These are phyloP conservation scores for Aspergillus pseudoterreus DNA, from an alignment of 2,329 filamentous ascomycete species.

Conservation along the genomic window DNA sequence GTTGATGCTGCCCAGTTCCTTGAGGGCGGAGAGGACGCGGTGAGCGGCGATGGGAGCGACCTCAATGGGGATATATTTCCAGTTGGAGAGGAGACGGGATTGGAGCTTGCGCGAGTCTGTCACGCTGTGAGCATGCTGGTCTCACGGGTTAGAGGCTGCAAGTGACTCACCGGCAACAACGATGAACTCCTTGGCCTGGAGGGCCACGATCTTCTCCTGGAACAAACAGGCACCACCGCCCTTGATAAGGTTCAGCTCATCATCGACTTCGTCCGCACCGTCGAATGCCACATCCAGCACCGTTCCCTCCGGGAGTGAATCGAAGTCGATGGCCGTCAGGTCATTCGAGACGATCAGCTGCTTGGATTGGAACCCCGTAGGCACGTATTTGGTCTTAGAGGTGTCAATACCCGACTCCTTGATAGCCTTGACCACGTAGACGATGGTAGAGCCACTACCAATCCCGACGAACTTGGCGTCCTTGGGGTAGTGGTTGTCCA, in stretches of 20 bases:
- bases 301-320: constrained; percentile 62
- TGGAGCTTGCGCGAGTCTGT: constrained; percentile 88
- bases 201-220: constrained; percentile 94
- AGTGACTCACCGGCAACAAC: constrained; percentile 69
- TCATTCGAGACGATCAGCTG: constrained; percentile 79
- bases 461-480: constrained; percentile 59
- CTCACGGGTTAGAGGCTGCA: not conserved
- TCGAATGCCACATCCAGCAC: constrained; percentile 89
- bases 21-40: constrained; percentile 70
- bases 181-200: constrained; percentile 78
- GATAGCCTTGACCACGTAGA: constrained; percentile 66
- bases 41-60: constrained; percentile 80
- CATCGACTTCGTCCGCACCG: constrained; percentile 94
- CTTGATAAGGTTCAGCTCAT: constrained; percentile 94
- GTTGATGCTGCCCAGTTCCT: constrained; percentile 66
- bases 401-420: constrained; percentile 45
- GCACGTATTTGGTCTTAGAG: constrained; percentile 73
- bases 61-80: constrained; percentile 88
- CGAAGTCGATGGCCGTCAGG: constrained; percentile 71
- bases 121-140: not conserved
- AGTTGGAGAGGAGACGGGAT: constrained; percentile 66
- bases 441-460: constrained; percentile 62
- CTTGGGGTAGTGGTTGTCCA: constrained; percentile 58
- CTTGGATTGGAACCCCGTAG: constrained; percentile 87
- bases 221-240: constrained; percentile 96